Evolutionary conservation across 306 rosid genomes (phyloP).

Genomic region (Casuarina equisetifolia): DNA sequence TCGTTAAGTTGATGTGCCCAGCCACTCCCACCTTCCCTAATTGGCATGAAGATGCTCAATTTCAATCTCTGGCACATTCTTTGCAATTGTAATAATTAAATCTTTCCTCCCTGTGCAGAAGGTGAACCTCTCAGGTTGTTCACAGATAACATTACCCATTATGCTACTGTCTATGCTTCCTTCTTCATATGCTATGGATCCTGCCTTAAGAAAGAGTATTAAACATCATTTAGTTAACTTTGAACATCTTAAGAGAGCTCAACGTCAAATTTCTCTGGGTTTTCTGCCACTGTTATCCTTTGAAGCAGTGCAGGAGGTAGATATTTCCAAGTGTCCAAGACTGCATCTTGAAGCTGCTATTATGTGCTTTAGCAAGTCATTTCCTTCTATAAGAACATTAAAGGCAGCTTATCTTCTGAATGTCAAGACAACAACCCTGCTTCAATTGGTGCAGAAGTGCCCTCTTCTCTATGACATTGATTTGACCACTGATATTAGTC

Average conservation of each 20-base stretch:
- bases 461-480: conserved; percentile 60
- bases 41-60: conserved; percentile 14
- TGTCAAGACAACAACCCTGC: conserved; percentile 40
- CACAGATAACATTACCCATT: conserved; percentile 62
- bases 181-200: conserved; percentile 41
- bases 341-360: conserved; percentile 57
- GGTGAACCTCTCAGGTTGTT: conserved; percentile 69
- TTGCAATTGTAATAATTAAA: conserved; percentile 30
- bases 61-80: conserved; percentile 13
- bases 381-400: conserved; percentile 61
- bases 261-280: conserved; percentile 22
- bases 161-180: conserved; percentile 65
- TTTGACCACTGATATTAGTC: conserved; percentile 65
- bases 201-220: conserved; percentile 39
- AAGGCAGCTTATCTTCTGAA: conserved; percentile 66
- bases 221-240: conserved; percentile 30
- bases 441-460: conserved; percentile 50
- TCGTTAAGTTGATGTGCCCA: conserved; percentile 20
- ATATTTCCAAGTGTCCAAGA: conserved; percentile 69
- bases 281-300: conserved; percentile 42
- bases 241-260: conserved; percentile 38
- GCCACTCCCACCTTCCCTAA: conserved; percentile 18
- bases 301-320: conserved; percentile 68
- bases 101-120: conserved; percentile 55
- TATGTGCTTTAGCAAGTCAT: conserved; percentile 58